Evolutionary conservation across 2,329 filamentous ascomycete genomes (phyloP).

Genomic region (Botryotinia narcissicola): DNA sequence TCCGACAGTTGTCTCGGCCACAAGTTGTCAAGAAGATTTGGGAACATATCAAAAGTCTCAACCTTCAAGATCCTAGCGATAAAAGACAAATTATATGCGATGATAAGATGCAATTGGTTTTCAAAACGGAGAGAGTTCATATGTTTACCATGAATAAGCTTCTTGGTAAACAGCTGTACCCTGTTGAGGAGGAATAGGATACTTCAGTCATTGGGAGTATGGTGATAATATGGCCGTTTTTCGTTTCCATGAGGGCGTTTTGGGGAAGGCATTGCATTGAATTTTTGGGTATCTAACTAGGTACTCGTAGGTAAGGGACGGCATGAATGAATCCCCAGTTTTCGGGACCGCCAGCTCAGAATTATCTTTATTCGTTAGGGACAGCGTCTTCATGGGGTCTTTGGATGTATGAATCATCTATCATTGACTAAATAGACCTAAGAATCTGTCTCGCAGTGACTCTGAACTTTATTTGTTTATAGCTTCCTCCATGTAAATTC

Average conservation of each 20-base stretch:
- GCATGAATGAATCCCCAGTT: not conserved
- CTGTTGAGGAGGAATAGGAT: constrained; percentile 61
- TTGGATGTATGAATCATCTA: constrained; percentile 4
- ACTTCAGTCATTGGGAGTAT: not conserved
- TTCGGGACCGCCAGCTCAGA: not conserved
- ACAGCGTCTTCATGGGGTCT: not conserved
- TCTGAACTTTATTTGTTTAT: not conserved
- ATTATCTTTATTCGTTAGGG: not conserved
- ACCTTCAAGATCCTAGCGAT: constrained; percentile 87
- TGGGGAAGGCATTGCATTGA: constrained; percentile 12
- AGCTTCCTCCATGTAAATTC: not conserved
- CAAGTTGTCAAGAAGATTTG: constrained; percentile 96
- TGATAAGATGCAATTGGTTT: constrained; percentile 85
- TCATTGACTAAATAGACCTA: not conserved
- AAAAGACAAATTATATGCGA: constrained; percentile 93
- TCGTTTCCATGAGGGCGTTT: constrained; percentile 9
- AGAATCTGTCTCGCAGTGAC: not conserved
- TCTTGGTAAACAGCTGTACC: constrained; percentile 84
- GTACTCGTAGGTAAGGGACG: not conserved
- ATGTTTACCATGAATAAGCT: constrained; percentile 99
- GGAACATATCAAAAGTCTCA: constrained; percentile 86
- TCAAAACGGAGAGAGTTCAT: constrained; percentile 86
- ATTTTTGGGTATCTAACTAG: not conserved
- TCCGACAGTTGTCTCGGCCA: constrained; percentile 74
- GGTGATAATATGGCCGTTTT: not conserved